Conservation (phyloP, 1,139 yeast species). For the Lodderomyces oxycetoniae region DNA sequence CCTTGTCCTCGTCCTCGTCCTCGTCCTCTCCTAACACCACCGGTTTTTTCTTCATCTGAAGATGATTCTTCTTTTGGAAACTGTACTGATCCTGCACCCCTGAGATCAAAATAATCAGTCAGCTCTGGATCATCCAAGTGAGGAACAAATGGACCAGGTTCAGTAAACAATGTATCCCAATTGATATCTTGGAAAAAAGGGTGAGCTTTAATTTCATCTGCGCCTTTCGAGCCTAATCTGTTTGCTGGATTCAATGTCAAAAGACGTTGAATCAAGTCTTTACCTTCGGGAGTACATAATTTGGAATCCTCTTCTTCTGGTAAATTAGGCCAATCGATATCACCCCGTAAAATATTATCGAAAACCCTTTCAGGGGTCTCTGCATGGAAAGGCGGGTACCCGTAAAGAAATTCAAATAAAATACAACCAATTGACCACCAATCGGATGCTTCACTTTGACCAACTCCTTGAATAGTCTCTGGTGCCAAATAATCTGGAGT, state of each 20-base stretch:
- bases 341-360: constrained; percentile 66
- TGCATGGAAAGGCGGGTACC: constrained; percentile 94
- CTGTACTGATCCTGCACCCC: constrained; percentile 75
- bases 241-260: constrained; percentile 57
- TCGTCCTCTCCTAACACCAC: too few species aligned
- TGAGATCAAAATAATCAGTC: constrained; percentile 84
- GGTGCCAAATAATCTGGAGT: constrained; percentile 98
- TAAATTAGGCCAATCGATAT: constrained; percentile 80
- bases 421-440: constrained; percentile 99
- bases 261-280: constrained; percentile 63
- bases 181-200: constrained; percentile 67
- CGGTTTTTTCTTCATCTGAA: constrained; percentile 7
- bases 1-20: too few species aligned
- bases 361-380: constrained; percentile 77
- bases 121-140: constrained; percentile 73
- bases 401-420: constrained; percentile 83
- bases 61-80: constrained; percentile 49
- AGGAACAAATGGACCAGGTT: constrained; percentile 84
- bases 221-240: constrained; percentile 74
- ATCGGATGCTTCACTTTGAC: constrained; percentile 84
- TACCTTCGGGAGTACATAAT: constrained; percentile 63
- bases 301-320: constrained; percentile 52
- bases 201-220: constrained; percentile 73
- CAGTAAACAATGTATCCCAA: constrained; percentile 73
- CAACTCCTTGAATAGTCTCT: constrained; percentile 82